Conservation (phyloP, 768 basidiomycete genomes). For the Russula griseocarnosa region DNA sequence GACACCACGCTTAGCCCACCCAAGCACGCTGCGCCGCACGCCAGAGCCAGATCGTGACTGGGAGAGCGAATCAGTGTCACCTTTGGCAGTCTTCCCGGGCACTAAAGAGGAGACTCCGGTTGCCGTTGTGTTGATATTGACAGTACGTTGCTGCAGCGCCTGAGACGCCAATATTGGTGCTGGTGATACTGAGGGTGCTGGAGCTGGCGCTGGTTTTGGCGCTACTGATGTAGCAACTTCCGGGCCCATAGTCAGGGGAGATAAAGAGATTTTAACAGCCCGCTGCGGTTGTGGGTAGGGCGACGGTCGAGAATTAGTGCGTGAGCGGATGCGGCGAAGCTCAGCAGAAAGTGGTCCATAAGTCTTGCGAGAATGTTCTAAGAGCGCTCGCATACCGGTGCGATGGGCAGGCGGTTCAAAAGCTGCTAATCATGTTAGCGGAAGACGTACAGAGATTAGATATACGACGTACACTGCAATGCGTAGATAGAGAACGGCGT, state of each 20-base stretch:
- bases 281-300: slow-evolving; percentile 59
- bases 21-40: slow-evolving; percentile 54
- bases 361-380: slow-evolving; percentile 67
- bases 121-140: slow-evolving; percentile 16
- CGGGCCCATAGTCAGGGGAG: slow-evolving; percentile 41
- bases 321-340: slow-evolving; percentile 58
- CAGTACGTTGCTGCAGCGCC: slow-evolving; percentile 18
- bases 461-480: slow-evolving; percentile 57
- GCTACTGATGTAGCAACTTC: slow-evolving; percentile 26
- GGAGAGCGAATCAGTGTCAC: slow-evolving; percentile 31
- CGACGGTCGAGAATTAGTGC: slow-evolving; percentile 66
- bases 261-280: slow-evolving; percentile 43
- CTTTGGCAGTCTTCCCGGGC: slow-evolving; percentile 36
- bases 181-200: slow-evolving; percentile 35
- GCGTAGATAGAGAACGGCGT: slow-evolving; percentile 72
- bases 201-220: slow-evolving; percentile 30
- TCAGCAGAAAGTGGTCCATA: slow-evolving; percentile 74
- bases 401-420: slow-evolving; percentile 66
- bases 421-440: slow-evolving; percentile 35
- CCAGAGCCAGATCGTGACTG: slow-evolving; percentile 54
- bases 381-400: slow-evolving; percentile 64
- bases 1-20: slow-evolving; percentile 60
- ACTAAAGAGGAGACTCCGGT: slow-evolving; percentile 39
- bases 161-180: slow-evolving; percentile 33
- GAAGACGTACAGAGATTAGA: slow-evolving; percentile 4